Evolutionary conservation across 176 grass and related monocot genomes (phyloP).

Genomic region (Zea mays): Zm-B73-REFERENCE-NAM-5.0 NC_050102.1:7564001-7564500

Average conservation of each 20-base stretch:
- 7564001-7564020: too few relatives aligned
- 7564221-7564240: conserved; percentile 35
- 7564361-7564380: conserved; percentile 1
- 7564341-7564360: conserved; percentile 23
- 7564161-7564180: not conserved
- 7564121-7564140: not conserved
- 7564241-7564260: conserved; percentile 94
- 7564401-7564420: conserved; percentile 8
- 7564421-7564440: conserved; percentile 15
- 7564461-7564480: not conserved
- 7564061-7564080: too few relatives aligned
- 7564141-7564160: not conserved
- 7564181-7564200: not conserved
- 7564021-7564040: too few relatives aligned
- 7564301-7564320: conserved; percentile 80
- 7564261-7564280: conserved; percentile 95
- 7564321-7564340: conserved; percentile 60
- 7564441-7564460: not conserved
- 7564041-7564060: too few relatives aligned
- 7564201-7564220: conserved; percentile 27
- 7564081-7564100: too few relatives aligned
- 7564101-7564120: too few relatives aligned
- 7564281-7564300: conserved; percentile 97
- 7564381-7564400: conserved; percentile 12
- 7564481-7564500: not conserved